Conservation (phyloP, 106 monocot genomes). For the Chionographis japonica region DNA sequence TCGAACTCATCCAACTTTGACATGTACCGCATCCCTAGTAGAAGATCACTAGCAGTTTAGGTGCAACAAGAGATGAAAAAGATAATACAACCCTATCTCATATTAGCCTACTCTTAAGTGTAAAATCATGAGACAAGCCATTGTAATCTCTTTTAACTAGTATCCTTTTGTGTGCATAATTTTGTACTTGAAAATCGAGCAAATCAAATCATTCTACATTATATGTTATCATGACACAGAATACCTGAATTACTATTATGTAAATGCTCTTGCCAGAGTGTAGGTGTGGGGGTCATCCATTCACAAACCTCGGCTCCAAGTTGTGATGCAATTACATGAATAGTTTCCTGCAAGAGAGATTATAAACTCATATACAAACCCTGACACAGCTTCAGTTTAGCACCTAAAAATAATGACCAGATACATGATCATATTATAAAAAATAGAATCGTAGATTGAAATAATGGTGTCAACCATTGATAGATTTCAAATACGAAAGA, state of each 20-base stretch:
- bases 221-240: background rate
- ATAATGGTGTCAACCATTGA: no score
- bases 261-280: conserved; percentile 89
- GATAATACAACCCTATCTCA: background rate
- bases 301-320: conserved; percentile 79
- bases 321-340: conserved; percentile 63
- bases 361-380: background rate
- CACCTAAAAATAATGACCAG: no score
- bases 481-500: no score
- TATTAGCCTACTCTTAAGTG: background rate
- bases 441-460: no score
- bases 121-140: no score
- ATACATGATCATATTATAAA: background rate
- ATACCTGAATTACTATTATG: conserved; percentile 73
- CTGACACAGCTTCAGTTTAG: background rate
- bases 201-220: no score
- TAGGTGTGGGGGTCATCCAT: conserved; percentile 93
- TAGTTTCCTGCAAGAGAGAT: conserved; percentile 45
- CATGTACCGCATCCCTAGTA: conserved; percentile 64
- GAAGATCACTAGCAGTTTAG: conserved; percentile 6
- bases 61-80: background rate
- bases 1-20: conserved; percentile 98
- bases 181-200: no score
- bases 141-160: no score
- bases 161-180: no score